phyloP scores from a whole-genome alignment of 177 flowering plant genomes.

The Tripterygium wilfordii region DNA sequence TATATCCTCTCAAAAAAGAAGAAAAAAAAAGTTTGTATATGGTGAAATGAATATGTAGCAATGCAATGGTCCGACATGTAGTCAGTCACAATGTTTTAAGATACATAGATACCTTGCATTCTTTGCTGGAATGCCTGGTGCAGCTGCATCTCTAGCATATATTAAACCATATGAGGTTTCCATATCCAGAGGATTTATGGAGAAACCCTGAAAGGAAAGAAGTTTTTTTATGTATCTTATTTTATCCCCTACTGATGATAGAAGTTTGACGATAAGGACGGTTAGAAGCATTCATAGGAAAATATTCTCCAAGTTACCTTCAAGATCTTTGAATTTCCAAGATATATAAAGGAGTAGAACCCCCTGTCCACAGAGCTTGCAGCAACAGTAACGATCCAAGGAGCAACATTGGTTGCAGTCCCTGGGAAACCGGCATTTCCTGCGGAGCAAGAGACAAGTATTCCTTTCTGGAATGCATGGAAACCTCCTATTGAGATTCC shows the following conservation, averaged over 20 bases:
- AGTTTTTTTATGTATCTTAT: not conserved
- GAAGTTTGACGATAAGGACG: not conserved
- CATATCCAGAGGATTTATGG: slow-evolving; percentile 34
- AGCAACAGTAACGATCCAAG: slow-evolving; percentile 71
- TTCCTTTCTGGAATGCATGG: slow-evolving; percentile 48
- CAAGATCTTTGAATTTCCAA: slow-evolving; percentile 32
- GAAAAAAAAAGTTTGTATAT: too few relatives aligned
- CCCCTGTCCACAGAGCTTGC: slow-evolving; percentile 56
- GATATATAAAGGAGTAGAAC: slow-evolving; percentile 25
- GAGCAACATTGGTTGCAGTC: slow-evolving; percentile 48
- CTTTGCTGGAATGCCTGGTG: slow-evolving; percentile 26
- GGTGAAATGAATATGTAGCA: too few relatives aligned
- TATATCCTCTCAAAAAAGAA: too few relatives aligned
- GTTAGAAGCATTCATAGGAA: too few relatives aligned
- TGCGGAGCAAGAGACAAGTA: slow-evolving; percentile 47
- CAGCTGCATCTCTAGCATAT: slow-evolving; percentile 36
- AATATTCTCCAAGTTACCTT: slow-evolving; percentile 39
- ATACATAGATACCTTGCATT: slow-evolving; percentile 41
- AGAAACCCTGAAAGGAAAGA: slow-evolving; percentile 31
- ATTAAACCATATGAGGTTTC: slow-evolving; percentile 23
- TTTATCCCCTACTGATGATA: too few relatives aligned
- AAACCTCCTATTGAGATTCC: slow-evolving; percentile 39
- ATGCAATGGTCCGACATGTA: not conserved
- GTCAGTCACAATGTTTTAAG: not conserved
- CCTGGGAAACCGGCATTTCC: slow-evolving; percentile 37